Evolutionary conservation across 225 moss, liverwort and hornwort species (phyloP), one percentile per base, ranked within the genome.

Genomic region (Pseudoscleropodium purum): DNA sequence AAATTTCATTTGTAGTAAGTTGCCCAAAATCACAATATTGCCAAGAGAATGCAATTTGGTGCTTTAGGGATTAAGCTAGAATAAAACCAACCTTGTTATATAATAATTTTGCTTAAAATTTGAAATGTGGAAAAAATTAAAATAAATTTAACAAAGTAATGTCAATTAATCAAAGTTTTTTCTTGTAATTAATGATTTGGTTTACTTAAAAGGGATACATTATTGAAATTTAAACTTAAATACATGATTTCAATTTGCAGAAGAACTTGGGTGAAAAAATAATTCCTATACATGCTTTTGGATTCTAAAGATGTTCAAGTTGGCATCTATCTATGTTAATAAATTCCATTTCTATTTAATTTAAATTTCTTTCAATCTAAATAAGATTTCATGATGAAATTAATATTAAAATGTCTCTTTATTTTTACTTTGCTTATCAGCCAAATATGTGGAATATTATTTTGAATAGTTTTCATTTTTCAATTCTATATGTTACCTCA

Each of bases 241-340:
- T 13, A 6, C 45, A 47, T 45, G 6, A 47, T 45, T 74, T 29
- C 6, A 18, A 15, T 73, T 15, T 26, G 27, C 9, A 73, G 9
- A 27, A 7, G 9, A 43, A 9, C 3, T 43, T 73, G 5, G 9
- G 5, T 1, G 3, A 43, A 16, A 57, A 73, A 27, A 16, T 4
- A 41, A 41, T 26, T 41, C 6, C 39, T 7, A 26, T 68, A 68
- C 8, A 16, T 17, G 17, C 54, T 26, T 68, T 39, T 25, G 14
- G 7, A 0, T 24, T 39, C 1, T 39, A 0, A 26, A 72, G 5
- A 73, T 73, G 26, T 26, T n/a, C n/a, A n/a, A n/a, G n/a, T n/a
- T n/a, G n/a, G n/a, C n/a, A n/a, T n/a, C n/a, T n/a, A n/a, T n/a
- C n/a, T n/a, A n/a, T n/a, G n/a, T n/a, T n/a, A n/a, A n/a, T 43